A percentile compares a stretch with the other conserved stretches of the same genome.
Evolutionary conservation across 805 yeast species (phyloP).

Genomic region (Jamesozyma hellenica): DNA sequence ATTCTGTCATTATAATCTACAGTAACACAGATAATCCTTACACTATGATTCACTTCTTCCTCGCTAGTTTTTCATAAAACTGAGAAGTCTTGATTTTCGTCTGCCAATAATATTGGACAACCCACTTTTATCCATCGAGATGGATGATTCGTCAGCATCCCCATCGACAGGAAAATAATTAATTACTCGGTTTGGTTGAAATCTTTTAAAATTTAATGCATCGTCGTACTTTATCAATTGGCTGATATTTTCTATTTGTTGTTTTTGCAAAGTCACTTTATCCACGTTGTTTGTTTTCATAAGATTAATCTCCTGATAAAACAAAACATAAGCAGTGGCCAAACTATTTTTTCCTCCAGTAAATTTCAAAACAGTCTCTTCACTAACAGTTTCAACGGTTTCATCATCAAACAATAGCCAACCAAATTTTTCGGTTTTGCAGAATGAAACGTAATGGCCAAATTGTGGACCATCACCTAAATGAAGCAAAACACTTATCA

Average conservation of each 20-base stretch:
- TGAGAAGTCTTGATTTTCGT: conserved; percentile 9
- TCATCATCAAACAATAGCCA: conserved; percentile 96
- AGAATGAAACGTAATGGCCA: conserved; percentile 86
- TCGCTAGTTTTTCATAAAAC: conserved; percentile 5
- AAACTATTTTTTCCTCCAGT: conserved; percentile 81
- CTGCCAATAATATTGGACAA: conserved; percentile 2
- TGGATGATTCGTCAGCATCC: background rate
- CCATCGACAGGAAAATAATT: background rate
- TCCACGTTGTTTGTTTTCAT: background rate
- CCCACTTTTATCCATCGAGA: background rate
- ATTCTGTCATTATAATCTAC: no score
- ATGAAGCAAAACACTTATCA: conserved; percentile 81
- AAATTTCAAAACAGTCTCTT: conserved; percentile 69
- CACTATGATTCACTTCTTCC: background rate
- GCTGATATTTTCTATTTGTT: conserved; percentile 15
- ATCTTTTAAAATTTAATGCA: conserved; percentile 4
- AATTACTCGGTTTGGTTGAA: background rate
- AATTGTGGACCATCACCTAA: conserved; percentile 97
- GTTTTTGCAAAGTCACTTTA: background rate
- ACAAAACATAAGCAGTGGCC: conserved; percentile 83
- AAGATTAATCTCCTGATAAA: conserved; percentile 52
- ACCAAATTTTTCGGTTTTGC: conserved; percentile 66
- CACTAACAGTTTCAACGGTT: conserved; percentile 80
- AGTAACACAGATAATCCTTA: no score
- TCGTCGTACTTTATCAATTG: conserved; percentile 20